Evolutionary conservation across 495 filamentous ascomycete genomes (phyloP), one percentile per base, ranked within the genome.

Genomic region (Penicillium verhagenii): DNA sequence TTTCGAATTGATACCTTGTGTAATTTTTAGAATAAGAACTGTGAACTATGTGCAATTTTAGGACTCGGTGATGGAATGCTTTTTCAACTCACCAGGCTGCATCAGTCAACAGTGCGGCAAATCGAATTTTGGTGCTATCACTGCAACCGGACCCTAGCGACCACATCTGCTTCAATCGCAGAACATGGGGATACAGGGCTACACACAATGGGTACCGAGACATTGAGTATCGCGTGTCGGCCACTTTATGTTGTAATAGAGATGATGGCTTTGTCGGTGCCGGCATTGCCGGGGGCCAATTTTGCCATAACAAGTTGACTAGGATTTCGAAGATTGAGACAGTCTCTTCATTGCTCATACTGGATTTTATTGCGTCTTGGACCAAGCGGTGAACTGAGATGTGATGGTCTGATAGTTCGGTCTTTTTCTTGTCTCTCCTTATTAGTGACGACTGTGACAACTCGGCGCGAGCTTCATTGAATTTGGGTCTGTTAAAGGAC

Each of bases 341-440:
- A 43, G 44, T 58, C 25, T 54, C 47, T 33, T 26, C n/a, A 46
- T 16, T 25, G 46, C 47, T 49, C 60, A 72, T 65, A n/a, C 38
- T 57, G 23, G 53, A 42, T 33, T 54, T 37, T 2, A 63, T 40
- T 1, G 61, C 54, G 40, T 73, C 67, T 58, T 72, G 70, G 2
- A 74, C 60, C 14, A 70, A 47, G 3, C 68, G 62, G 57, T 72
- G 70, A 6, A 70, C 57, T 8, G 56, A 63, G 23, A 72, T 40
- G 19, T 59, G 52, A 2, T 57, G 45, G 10, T 62, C 33, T 44
- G 31, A 35, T 8, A 35, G 8, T 16, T 42, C n/a, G 19, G 8
- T 42, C 19, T 21, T 42, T 42, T 42, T n/a, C 39, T 42, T 42
- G 11, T 42, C 39, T 21, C 39, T 16, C 39, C n/a, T 11, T 16